phyloP scores from a whole-genome alignment of 345 rosid species.

The Firmiana major region DNA sequence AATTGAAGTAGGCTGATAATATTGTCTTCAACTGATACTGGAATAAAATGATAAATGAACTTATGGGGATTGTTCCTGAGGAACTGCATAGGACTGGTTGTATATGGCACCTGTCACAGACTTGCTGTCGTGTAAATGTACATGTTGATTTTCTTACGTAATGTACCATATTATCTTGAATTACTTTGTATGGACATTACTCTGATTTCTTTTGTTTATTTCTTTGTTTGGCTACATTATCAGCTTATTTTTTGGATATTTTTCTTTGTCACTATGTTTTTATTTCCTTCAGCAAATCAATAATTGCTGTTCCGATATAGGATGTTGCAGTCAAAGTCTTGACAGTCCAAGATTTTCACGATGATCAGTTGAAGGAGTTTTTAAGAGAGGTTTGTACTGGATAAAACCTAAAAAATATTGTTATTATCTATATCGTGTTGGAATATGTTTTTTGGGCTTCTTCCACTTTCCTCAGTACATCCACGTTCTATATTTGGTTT shows the following conservation, averaged over 20 bases:
- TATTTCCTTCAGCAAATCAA: background rate
- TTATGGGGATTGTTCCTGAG: background rate
- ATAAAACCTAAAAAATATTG: background rate
- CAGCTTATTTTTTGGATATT: background rate
- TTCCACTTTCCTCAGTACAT: background rate
- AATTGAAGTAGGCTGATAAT: background rate
- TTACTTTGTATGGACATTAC: background rate
- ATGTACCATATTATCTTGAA: background rate
- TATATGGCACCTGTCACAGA: background rate
- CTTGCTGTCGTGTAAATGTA: background rate
- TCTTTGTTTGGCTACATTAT: background rate
- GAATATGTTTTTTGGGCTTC: background rate
- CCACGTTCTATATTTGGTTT: background rate
- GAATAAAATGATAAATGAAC: background rate
- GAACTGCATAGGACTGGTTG: background rate
- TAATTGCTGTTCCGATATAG: conserved; percentile 34
- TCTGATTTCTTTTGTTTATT: background rate
- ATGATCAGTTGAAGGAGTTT: conserved; percentile 87
- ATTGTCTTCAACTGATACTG: background rate
- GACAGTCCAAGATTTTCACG: conserved; percentile 77
- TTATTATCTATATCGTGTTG: background rate
- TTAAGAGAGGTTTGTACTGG: conserved; percentile 65
- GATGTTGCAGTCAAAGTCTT: conserved; percentile 95
- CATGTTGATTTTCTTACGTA: background rate
- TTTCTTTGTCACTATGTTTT: background rate